Conservation (phyloP, 441 rosid genomes). For the Erodium chrysanthum region DNA sequence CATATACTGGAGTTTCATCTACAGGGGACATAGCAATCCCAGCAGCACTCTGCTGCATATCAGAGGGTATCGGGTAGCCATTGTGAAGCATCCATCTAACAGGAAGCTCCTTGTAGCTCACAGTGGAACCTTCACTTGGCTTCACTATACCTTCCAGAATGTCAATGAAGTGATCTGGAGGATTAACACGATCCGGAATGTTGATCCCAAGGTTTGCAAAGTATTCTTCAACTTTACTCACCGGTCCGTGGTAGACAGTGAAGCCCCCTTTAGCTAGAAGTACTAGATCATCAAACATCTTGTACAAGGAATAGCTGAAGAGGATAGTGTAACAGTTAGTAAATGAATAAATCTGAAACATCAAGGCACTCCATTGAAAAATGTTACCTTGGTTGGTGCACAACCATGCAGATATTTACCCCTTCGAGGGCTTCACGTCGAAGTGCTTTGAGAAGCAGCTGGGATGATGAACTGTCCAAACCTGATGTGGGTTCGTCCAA, state of each 20-base stretch:
- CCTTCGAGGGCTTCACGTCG: slow-evolving; percentile 99
- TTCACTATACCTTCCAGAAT: slow-evolving; percentile 82
- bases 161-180: slow-evolving; percentile 93
- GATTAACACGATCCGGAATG: slow-evolving; percentile 82
- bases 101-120: slow-evolving; percentile 62
- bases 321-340: slow-evolving; percentile 12
- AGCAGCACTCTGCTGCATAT: slow-evolving; percentile 61
- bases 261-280: slow-evolving; percentile 93
- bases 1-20: slow-evolving; percentile 19
- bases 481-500: slow-evolving; percentile 97
- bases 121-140: slow-evolving; percentile 25
- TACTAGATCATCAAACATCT: slow-evolving; percentile 88
- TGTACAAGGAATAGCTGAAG: slow-evolving; percentile 74
- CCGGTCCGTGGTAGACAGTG: slow-evolving; percentile 78
- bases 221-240: slow-evolving; percentile 79
- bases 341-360: not conserved
- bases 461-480: slow-evolving; percentile 90
- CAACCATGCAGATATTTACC: slow-evolving; percentile 88
- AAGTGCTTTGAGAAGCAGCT: slow-evolving; percentile 76
- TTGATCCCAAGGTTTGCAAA: slow-evolving; percentile 62
- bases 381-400: slow-evolving; percentile 81
- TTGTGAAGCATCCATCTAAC: slow-evolving; percentile 9
- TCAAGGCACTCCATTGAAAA: too few species aligned
- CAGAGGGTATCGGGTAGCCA: slow-evolving; percentile 70
- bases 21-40: slow-evolving; percentile 31